phyloP scores from a whole-genome alignment of 1,284 basidiomycete species.

The Naganishia liquefaciens region DNA sequence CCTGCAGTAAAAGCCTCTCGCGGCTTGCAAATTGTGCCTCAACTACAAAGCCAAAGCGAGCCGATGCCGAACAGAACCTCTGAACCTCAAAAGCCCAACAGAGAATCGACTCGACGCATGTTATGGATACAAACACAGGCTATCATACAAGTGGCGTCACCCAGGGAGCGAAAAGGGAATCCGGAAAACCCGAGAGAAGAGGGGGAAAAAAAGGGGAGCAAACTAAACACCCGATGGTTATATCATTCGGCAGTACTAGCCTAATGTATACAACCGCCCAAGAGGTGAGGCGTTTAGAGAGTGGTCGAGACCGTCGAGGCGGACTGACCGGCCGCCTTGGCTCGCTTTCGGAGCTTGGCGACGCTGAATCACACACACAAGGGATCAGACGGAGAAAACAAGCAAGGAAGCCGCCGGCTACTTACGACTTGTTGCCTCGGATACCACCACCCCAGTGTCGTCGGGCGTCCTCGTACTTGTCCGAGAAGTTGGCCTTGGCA shows the following conservation, averaged over 20 bases:
- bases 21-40: too few relatives aligned
- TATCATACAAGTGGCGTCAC: slow-evolving; percentile 3
- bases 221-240: slow-evolving; percentile 24
- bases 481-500: slow-evolving; percentile 96
- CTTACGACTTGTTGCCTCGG: slow-evolving; percentile 79
- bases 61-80: too few relatives aligned
- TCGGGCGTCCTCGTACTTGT: slow-evolving; percentile 91
- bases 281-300: slow-evolving; percentile 44
- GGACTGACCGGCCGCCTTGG: slow-evolving; percentile 67
- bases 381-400: neutral
- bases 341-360: slow-evolving; percentile 90
- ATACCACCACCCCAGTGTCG: slow-evolving; percentile 95
- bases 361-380: slow-evolving; percentile 58
- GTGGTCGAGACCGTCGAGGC: slow-evolving; percentile 50
- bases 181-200: neutral
- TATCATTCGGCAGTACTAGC: slow-evolving; percentile 7
- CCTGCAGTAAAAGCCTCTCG: too few relatives aligned
- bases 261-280: slow-evolving; percentile 10
- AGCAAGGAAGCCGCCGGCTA: slow-evolving; percentile 6
- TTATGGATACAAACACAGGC: neutral
- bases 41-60: too few relatives aligned
- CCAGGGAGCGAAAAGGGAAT: neutral
- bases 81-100: too few relatives aligned
- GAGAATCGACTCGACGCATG: neutral
- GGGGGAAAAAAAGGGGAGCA: neutral